Conservation (phyloP, 208 protist genomes). For the Blastocrithidia nonstop region DNA sequence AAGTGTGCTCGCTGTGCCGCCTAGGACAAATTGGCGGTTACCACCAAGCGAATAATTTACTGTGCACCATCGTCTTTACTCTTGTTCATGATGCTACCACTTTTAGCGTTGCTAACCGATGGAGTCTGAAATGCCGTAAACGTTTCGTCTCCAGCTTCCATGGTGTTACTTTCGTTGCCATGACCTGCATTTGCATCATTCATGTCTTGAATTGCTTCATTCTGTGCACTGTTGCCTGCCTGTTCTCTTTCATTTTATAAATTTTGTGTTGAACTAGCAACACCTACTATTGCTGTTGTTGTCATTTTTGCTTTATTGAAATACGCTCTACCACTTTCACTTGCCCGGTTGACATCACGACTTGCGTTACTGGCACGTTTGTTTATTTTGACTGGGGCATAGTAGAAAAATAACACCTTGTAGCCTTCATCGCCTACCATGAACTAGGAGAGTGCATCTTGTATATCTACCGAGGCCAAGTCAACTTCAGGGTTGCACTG, state of each 20-base stretch:
- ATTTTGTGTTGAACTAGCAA: not conserved
- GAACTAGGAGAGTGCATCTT: conserved; percentile 60
- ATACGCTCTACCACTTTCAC: not conserved
- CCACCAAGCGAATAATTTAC: no score
- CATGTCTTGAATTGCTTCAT: not conserved
- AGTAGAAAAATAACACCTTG: conserved; percentile 61
- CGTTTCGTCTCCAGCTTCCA: not conserved
- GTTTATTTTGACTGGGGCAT: no score
- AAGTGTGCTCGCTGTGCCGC: conserved; percentile 12
- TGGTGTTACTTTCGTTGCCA: conserved; percentile 3
- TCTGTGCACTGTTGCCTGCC: not conserved
- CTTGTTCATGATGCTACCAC: not conserved
- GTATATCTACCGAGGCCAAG: conserved; percentile 25
- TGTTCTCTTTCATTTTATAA: no score
- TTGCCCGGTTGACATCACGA: no score
- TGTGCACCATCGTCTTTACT: conserved; percentile 2
- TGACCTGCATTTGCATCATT: not conserved
- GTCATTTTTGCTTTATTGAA: not conserved
- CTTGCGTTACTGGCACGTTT: no score
- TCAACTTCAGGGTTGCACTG: conserved; percentile 16
- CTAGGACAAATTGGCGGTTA: conserved; percentile 7
- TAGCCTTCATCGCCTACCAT: conserved; percentile 68
- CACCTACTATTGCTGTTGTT: not conserved
- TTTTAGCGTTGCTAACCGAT: not conserved
- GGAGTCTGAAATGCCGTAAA: not conserved